Base-by-base conservation (phyloP, 805 yeast species). In the Grigorovia yakushimaensis region DNA sequence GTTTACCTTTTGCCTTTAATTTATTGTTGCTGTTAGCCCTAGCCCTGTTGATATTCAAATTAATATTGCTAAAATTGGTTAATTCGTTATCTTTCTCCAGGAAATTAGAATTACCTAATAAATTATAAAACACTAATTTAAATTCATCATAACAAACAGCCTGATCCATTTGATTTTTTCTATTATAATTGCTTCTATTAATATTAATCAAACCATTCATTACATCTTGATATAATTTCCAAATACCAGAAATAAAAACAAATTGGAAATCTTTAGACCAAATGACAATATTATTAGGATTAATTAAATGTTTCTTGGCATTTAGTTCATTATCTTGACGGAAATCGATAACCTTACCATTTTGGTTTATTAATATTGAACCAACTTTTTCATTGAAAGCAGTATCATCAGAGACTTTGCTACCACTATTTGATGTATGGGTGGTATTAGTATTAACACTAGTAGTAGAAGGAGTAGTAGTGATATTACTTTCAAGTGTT, bases 201-300 rank as follows among this genome's bases (percentile, higher is more conserved):
- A 44, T 45, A 17, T 39, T 39, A 24, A 51, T 49, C 39, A 61
- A 47, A 21, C 58, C 60, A 18, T 56, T 55, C 60, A 61, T 59
- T 5, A 61, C 62, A 47, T 61, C 65, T 51, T 62, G 65, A 49
- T 57, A 62, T 33, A 61, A 49, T 61, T 87, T 85, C 95, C 95
- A 87, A 43, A 87, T 73, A 0, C 95, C 95, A 0, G 95, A 87
- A 43, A 87, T 72, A 57, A 85, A 94, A 11, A 87, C 95, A 61
- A 81, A 81, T 0, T 95, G 95, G 4, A 93, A 80, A 52, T 74
- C 76, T 59, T 82, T 82, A 62, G 86, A 93, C 95, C 95, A 88
- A 52, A 87, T 81, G 48, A 88, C 77, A 78, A 88, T 77, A 55
- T 84, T 82, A 47, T 73, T 77, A 53, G 62, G 59, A 40, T 60